Evolutionary conservation across 495 filamentous ascomycete species (phyloP), one percentile per base, ranked within the genome.

Genomic region (Penicillium samsonianum): DNA sequence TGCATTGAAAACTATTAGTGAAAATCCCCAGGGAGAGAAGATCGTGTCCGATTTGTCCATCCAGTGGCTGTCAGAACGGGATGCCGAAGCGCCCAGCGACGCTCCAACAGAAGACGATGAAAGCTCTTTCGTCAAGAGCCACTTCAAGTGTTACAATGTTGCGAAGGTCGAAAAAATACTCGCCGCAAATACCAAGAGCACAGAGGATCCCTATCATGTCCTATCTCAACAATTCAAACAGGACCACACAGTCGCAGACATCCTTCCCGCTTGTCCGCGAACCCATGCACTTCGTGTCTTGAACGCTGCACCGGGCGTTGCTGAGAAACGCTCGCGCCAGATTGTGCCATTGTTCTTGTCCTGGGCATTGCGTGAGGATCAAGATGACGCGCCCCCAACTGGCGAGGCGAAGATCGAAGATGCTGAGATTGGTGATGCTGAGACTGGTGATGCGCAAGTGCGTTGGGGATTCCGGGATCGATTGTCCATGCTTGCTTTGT

Each of bases 101-200:
- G 51, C 43, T 0, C 40, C 63, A 2, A 62, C 71, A 5, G 72
- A 69, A 5, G 61, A 68, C 10, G 60, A 65, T 20, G 55, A 59
- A 5, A 64, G 65, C 31, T 59, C 84, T 1, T 64, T 61, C 37
- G 65, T 65, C 1, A 58, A 65, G 47, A 67, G 65, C 42, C 82
- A 91, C 53, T 98, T 94, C 67, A 83, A 93, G 69, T 96, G 92
- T 65, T 84, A 83, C 33, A 93, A 96, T 71, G 67, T 91, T 41
- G 73, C 74, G 33, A 82, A 74, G 14, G 65, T 91, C 16, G 78
- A 86, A 23, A 73, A 71, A 33, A 59, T 76, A 4, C 73, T 83
- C 33, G 43, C 55, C 16, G 55, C 68, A 16, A 65, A 68, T 47
- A 69, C 74, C 41, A 57, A 69, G 40, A 47, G 37, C 10, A 50